Base-by-base conservation (phyloP, 139 green algal species). In the Edaphochlamys debaryana region DNA sequence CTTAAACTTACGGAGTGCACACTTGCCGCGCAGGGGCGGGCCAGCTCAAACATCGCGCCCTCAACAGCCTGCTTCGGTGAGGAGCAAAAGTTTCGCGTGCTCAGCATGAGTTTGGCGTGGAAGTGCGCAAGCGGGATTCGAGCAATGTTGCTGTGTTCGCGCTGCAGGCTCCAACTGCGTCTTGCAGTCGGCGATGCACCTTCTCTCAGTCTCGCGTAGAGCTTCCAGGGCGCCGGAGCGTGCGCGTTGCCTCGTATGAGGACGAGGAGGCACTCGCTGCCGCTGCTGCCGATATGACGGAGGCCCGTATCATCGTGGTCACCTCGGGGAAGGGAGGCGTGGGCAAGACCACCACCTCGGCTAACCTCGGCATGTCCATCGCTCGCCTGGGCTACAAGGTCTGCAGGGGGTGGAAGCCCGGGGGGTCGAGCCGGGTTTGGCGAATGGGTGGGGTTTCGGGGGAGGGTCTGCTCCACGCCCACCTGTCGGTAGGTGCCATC, bases 291-390 rank as follows among this genome's bases (percentile, higher is more conserved):
- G 76, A 88, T 34, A 52, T 67, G 36, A 63, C 67, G 30, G 86
- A 92, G 74, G 77, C 86, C 41, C 85, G 89, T 20, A 86, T 90
- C 23, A 93, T 97, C 73, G 94, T 98, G 41, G 72, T 98, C 63
- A 98, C 95, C 23, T 96, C 91, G 36, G 95, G 95, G 19, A 98
- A 98, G 88, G 95, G 94, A 30, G 94, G 94, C 15, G 95, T 98
- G 30, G 94, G 95, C 32, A 98, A 98, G 92, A 98, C 95, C 41
- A 98, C 95, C 36, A 90, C 89, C n/a, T 93, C 92, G 27, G 94
- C 95, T 34, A 98, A 98, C 91, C 80, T 98, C 64, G 95, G 95
- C 36, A 98, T 98, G 93, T 95, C 85, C 27, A 96, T 98, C 79
- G 95, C 95, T 15, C 89, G 95, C 27, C 85, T 98, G 63, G 95